phyloP scores from a whole-genome alignment of 352 stramenopile species.

The Pythium graminicola region DNA sequence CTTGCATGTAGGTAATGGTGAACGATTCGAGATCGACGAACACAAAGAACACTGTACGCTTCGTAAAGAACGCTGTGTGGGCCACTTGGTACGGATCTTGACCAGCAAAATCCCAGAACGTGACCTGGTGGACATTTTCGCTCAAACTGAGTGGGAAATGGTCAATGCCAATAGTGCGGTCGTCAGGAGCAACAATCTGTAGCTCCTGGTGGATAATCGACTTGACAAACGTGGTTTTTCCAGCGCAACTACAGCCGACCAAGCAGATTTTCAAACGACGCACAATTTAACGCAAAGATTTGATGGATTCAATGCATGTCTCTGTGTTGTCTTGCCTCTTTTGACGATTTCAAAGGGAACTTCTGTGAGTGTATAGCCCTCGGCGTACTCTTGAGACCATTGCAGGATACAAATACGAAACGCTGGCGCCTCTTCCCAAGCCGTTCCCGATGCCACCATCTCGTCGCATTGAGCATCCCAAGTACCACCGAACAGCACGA shows the following conservation, averaged over 20 bases:
- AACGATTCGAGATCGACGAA: slow-evolving; percentile 11
- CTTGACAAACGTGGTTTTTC: slow-evolving; percentile 21
- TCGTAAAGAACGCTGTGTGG: slow-evolving; percentile 17
- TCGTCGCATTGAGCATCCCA: neutral
- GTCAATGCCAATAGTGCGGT: slow-evolving; percentile 30
- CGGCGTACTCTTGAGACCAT: neutral
- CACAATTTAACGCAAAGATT: neutral
- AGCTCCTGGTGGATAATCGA: slow-evolving; percentile 11
- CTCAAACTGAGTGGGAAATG: slow-evolving; percentile 5
- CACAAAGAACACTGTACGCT: slow-evolving; percentile 10
- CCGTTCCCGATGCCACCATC: neutral
- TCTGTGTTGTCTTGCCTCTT: neutral
- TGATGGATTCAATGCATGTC: neutral
- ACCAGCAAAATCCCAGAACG: slow-evolving; percentile 20
- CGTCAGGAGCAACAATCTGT: slow-evolving; percentile 13
- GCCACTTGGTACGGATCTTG: slow-evolving; percentile 10
- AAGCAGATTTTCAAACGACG: slow-evolving; percentile 1
- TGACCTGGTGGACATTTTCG: neutral
- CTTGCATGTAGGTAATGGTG: neutral
- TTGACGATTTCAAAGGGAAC: neutral
- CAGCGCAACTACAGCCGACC: neutral
- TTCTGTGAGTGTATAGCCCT: neutral
- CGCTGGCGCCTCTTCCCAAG: neutral
- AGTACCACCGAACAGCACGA: neutral
- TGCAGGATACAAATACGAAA: neutral